Evolutionary conservation across 768 basidiomycete genomes (phyloP), one percentile per base, ranked within the genome.

Genomic region (Lanmaoa rubissima): DNA sequence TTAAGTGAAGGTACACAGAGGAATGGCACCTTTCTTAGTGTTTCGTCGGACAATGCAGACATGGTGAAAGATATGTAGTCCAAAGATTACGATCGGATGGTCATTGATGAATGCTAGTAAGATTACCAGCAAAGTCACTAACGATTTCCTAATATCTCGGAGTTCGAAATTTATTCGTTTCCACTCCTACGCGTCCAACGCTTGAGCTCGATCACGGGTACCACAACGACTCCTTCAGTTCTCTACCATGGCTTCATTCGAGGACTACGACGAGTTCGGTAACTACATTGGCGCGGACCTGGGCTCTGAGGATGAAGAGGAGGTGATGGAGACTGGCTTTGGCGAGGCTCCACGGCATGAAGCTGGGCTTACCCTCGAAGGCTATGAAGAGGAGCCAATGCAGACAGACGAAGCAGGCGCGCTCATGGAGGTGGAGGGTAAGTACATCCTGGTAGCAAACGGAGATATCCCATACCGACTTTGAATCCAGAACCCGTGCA

Each of bases 201-300:
- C 44, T 17, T 34, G 24, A 48, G 19, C 41, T 55, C 47, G 31
- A 61, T 53, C 57, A 41, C 61, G 51, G 16, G 43, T 28, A 55
- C 48, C n/a, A 44, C 39, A 36, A 51, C 50, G 26, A 24, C 51
- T 16, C 44, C 35, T 36, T 40, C 47, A 51, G 10, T 51, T 48
- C 32, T 51, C 38, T 38, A 61, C 51, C 46, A 84, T 84, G 83
- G 81, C 79, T 40, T 84, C 83, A 31, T 75, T 82, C 57, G 80
- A 92, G 63, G 90, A 92, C 70, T 92, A 92, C 66, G 90, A 92
- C 66, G 91, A 98, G 76, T 96, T 96, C 69, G 95, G 94, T 63
- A 98, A 97, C 80, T 97, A 98, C 75, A 95, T 98, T 70, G 95
- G 94, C 58, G 93, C 86, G 26, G 95, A 96, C 78, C 77, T 96